phyloP scores from a whole-genome alignment of 306 rosid species.

The Mimosa bimucronata region DNA sequence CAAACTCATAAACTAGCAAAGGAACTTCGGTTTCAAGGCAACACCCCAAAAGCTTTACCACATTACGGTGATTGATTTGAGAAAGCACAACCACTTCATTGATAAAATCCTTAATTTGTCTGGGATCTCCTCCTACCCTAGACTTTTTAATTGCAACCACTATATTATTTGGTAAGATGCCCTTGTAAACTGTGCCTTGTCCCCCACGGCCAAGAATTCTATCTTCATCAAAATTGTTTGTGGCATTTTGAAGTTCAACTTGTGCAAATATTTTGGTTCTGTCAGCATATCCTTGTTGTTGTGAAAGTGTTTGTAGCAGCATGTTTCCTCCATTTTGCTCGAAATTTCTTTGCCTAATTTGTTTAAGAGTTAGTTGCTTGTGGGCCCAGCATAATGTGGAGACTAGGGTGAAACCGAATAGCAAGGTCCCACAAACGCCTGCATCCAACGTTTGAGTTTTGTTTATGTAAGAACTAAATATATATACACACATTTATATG shows the following conservation, averaged over 20 bases:
- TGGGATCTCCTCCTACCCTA: constrained; percentile 33
- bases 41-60: constrained; percentile 55
- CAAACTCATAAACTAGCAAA: constrained; percentile 54
- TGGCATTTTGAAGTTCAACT: constrained; percentile 46
- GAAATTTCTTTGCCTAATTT: background rate
- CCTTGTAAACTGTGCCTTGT: constrained; percentile 46
- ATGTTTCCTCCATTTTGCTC: constrained; percentile 45
- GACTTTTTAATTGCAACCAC: constrained; percentile 51
- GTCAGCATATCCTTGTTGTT: background rate
- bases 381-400: constrained; percentile 1
- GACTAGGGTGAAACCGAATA: background rate
- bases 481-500: too few relatives aligned
- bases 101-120: constrained; percentile 48
- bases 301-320: background rate
- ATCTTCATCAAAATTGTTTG: constrained; percentile 39
- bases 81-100: constrained; percentile 51
- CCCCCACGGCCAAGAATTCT: constrained; percentile 49
- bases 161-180: constrained; percentile 5
- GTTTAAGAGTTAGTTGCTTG: background rate
- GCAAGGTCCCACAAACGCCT: background rate
- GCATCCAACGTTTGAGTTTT: background rate
- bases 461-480: too few relatives aligned
- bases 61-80: constrained; percentile 57
- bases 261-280: constrained; percentile 32
- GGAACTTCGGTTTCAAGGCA: constrained; percentile 55